These are phyloP conservation scores for Westerdykella sp. DNA, from an alignment of 2,329 filamentous ascomycete species.

Conservation along the genomic window DNA sequence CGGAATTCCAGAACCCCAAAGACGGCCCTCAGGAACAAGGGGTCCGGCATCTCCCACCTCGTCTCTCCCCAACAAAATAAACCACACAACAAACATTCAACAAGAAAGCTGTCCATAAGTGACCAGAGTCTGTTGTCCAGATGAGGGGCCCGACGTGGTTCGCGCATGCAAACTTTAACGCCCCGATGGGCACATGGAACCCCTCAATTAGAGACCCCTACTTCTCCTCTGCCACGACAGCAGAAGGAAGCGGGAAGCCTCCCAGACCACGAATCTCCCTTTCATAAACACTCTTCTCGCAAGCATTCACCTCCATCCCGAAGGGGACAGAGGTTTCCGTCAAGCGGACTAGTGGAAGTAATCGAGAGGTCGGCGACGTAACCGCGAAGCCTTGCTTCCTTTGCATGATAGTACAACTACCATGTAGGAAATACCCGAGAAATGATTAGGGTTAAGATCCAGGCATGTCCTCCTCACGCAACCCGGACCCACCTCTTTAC, in stretches of 20 bases:
- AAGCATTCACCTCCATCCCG: slow-evolving; percentile 8
- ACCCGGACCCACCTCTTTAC: slow-evolving; percentile 23
- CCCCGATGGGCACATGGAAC: slow-evolving; percentile 66
- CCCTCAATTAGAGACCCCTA: slow-evolving; percentile 45
- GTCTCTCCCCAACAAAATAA: slow-evolving; percentile 40
- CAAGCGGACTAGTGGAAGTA: slow-evolving; percentile 44
- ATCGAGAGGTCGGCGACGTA: slow-evolving; percentile 64
- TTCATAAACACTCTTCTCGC: slow-evolving; percentile 27
- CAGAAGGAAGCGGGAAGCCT: slow-evolving; percentile 21
- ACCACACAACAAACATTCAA: slow-evolving; percentile 36
- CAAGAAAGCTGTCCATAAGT: slow-evolving; percentile 50
- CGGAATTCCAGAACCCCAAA: slow-evolving; percentile 45
- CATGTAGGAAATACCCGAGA: slow-evolving; percentile 53
- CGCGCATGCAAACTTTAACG: slow-evolving; percentile 65
- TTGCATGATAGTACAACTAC: slow-evolving; percentile 18
- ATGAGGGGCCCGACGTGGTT: slow-evolving; percentile 67
- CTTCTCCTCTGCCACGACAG: neutral
- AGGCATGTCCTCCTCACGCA: slow-evolving; percentile 57
- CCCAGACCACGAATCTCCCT: slow-evolving; percentile 43
- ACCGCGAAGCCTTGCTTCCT: slow-evolving; percentile 41
- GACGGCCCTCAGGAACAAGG: slow-evolving; percentile 42
- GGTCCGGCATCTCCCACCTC: slow-evolving; percentile 47
- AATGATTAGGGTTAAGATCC: slow-evolving; percentile 97
- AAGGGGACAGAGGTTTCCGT: slow-evolving; percentile 9
- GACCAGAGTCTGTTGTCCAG: slow-evolving; percentile 69